Evolutionary conservation across 2,329 filamentous ascomycete species (phyloP).

Genomic region (Beauveria rudraprayagi): DNA sequence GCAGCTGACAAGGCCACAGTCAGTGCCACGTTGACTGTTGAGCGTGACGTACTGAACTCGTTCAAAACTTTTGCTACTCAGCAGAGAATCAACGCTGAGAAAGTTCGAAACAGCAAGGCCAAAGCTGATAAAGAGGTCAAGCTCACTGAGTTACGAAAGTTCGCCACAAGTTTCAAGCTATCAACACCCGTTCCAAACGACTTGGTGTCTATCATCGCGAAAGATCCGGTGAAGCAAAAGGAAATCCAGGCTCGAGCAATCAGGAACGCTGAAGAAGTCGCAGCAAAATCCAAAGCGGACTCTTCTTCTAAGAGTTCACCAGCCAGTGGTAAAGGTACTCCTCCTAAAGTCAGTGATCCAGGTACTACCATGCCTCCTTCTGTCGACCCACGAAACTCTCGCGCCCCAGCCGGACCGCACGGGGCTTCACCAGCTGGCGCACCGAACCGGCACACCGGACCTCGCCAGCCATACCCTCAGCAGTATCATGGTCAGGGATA

Average conservation of each 20-base stretch:
- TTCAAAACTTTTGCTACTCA: constrained; percentile 57
- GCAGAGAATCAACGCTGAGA: constrained; percentile 48
- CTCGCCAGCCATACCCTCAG: constrained; percentile 42
- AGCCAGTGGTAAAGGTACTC: constrained; percentile 28
- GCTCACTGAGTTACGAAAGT: constrained; percentile 89
- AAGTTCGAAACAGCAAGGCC: constrained; percentile 48
- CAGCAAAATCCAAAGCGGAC: constrained; percentile 46
- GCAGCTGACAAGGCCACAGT: constrained; percentile 34
- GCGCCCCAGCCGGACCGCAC: constrained; percentile 27
- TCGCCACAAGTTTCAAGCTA: constrained; percentile 88
- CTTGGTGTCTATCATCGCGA: constrained; percentile 88
- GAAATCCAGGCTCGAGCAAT: constrained; percentile 86
- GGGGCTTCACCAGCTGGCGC: constrained; percentile 21
- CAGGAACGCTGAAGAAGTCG: constrained; percentile 59
- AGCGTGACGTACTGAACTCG: constrained; percentile 51
- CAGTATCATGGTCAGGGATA: constrained; percentile 39
- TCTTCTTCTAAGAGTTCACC: constrained; percentile 13
- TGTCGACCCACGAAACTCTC: constrained; percentile 23
- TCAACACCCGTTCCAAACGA: constrained; percentile 87
- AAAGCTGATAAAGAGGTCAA: constrained; percentile 82
- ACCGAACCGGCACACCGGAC: constrained; percentile 36
- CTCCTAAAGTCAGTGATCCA: constrained; percentile 38
- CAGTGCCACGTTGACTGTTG: constrained; percentile 53
- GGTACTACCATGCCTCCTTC: constrained; percentile 22
- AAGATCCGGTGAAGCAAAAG: constrained; percentile 90